These are phyloP conservation scores for Lentinula novae-zelandiae DNA, from an alignment of 1,284 basidiomycete species.

Conservation along the genomic window DNA sequence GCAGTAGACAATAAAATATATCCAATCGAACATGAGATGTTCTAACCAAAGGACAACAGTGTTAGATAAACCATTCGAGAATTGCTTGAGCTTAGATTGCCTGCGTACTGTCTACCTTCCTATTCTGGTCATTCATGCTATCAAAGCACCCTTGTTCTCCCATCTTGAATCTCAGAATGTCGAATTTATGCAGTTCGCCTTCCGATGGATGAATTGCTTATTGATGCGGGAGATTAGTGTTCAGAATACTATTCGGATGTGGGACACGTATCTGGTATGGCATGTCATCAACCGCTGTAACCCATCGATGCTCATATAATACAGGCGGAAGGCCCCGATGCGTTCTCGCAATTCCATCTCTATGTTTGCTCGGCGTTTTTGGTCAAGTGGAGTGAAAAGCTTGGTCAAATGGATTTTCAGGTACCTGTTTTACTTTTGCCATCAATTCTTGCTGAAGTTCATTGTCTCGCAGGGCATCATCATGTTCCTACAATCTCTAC, in stretches of 20 bases:
- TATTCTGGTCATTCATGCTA: neutral
- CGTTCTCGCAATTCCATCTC: conserved; percentile 94
- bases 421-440: conserved; percentile 32
- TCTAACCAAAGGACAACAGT: conserved; percentile 28
- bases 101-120: neutral
- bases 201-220: conserved; percentile 98
- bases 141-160: conserved; percentile 73
- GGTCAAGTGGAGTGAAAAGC: conserved; percentile 86
- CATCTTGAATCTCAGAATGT: conserved; percentile 89
- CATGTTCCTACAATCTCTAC: conserved; percentile 96
- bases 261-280: conserved; percentile 94
- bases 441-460: neutral
- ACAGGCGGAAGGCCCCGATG: conserved; percentile 91
- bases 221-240: conserved; percentile 96
- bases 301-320: neutral
- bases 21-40: no score
- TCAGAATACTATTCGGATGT: conserved; percentile 94
- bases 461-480: conserved; percentile 77
- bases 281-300: conserved; percentile 1
- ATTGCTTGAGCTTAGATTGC: conserved; percentile 22
- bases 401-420: conserved; percentile 96
- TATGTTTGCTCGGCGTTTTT: conserved; percentile 96
- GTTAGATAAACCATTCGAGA: no score
- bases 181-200: conserved; percentile 98
- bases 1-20: no score